These are phyloP conservation scores for Termitomyces titanicus DNA, from an alignment of 768 basidiomycete genomes.

Conservation along the genomic window DNA sequence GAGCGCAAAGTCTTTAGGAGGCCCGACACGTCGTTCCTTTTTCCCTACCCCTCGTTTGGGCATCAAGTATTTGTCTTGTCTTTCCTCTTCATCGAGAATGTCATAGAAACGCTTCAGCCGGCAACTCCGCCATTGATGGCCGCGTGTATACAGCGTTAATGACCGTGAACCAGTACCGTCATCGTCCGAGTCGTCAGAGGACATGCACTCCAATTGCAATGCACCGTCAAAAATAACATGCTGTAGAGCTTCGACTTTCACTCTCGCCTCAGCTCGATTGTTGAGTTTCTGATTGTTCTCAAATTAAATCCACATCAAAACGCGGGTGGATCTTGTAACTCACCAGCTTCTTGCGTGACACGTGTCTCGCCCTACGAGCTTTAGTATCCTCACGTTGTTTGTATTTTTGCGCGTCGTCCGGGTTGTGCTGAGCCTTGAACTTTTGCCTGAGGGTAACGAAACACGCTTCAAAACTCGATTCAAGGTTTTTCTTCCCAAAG, in stretches of 20 bases:
- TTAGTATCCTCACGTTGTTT: slow-evolving; percentile 60
- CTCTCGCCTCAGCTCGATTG: slow-evolving; percentile 58
- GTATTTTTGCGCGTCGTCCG: slow-evolving; percentile 1
- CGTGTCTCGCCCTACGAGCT: slow-evolving; percentile 56
- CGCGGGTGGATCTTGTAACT: slow-evolving; percentile 20
- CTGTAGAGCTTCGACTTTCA: slow-evolving; percentile 48
- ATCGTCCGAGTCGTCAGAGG: slow-evolving; percentile 70
- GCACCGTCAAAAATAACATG: slow-evolving; percentile 70
- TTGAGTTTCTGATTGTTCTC: slow-evolving; percentile 53
- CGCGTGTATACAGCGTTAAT: slow-evolving; percentile 48
- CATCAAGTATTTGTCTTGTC: slow-evolving; percentile 36
- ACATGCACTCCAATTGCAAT: slow-evolving; percentile 74
- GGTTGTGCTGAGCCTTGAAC: slow-evolving; percentile 49
- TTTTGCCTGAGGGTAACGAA: slow-evolving; percentile 69
- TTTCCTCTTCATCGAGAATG: slow-evolving; percentile 56
- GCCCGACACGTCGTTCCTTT: slow-evolving; percentile 50
- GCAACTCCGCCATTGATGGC: slow-evolving; percentile 64
- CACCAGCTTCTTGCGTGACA: slow-evolving; percentile 61
- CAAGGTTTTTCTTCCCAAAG: slow-evolving; percentile 58
- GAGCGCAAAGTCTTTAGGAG: slow-evolving; percentile 51
- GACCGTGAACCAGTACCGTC: slow-evolving; percentile 35
- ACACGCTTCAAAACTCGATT: slow-evolving; percentile 64
- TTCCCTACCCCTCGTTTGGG: slow-evolving; percentile 59
- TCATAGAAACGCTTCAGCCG: slow-evolving; percentile 60
- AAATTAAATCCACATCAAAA: slow-evolving; percentile 1